Evolutionary conservation across 2,329 filamentous ascomycete species (phyloP).

Genomic region (Talaromyces sp.): DNA sequence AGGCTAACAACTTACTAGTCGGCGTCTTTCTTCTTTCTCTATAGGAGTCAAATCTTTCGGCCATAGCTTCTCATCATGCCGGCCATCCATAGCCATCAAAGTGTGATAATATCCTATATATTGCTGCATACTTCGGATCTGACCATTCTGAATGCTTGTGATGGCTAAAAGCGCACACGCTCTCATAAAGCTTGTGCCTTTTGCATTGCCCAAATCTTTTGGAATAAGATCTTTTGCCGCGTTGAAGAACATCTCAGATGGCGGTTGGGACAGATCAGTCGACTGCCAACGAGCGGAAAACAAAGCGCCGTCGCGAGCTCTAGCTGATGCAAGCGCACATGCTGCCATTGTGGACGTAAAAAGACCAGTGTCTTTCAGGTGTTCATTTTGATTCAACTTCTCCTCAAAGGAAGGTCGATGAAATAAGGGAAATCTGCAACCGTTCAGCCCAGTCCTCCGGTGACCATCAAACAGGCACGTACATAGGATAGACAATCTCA

Average conservation of each 20-base stretch:
- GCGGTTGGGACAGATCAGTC: background rate
- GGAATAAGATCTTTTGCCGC: conserved; percentile 3
- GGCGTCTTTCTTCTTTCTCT: conserved; percentile 49
- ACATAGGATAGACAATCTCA: conserved; percentile 54
- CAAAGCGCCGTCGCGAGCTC: conserved; percentile 51
- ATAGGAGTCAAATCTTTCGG: conserved; percentile 44
- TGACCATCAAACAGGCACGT: conserved; percentile 12
- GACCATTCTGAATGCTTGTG: conserved; percentile 51
- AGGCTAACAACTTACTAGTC: conserved; percentile 39
- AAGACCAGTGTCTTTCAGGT: conserved; percentile 42
- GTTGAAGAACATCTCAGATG: conserved; percentile 1
- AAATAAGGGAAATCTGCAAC: conserved; percentile 48
- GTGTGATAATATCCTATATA: conserved; percentile 52
- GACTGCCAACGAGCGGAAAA: conserved; percentile 14
- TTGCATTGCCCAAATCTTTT: background rate
- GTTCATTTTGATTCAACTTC: conserved; percentile 42
- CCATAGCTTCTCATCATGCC: conserved; percentile 57
- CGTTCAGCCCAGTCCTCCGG: background rate
- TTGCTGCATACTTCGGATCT: conserved; percentile 49
- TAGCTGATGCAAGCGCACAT: conserved; percentile 49
- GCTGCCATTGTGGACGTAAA: conserved; percentile 53
- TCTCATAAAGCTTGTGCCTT: background rate
- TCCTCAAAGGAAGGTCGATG: conserved; percentile 46
- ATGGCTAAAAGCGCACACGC: conserved; percentile 50
- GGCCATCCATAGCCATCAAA: conserved; percentile 46